Conservation (phyloP, 495 filamentous ascomycete genomes). For the Trichoderma orchidacearum region DNA sequence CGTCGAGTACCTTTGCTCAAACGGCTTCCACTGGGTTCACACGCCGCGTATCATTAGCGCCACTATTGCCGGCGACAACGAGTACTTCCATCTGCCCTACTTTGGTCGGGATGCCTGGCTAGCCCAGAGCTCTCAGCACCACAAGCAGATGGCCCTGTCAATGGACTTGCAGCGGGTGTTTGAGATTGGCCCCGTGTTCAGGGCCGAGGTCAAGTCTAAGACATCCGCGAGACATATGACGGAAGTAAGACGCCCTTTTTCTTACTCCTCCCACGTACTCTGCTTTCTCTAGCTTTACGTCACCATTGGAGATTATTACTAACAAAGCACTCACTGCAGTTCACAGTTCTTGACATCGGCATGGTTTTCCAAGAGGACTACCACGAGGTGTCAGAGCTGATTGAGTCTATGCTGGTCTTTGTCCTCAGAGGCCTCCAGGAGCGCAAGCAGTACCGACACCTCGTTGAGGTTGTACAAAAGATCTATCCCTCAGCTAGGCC, state of each 20-base stretch:
- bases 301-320: too few relatives aligned
- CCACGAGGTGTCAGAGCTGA: neutral
- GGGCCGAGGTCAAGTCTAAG: neutral
- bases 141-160: neutral
- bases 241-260: neutral
- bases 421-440: neutral
- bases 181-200: neutral
- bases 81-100: neutral
- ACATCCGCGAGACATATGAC: neutral
- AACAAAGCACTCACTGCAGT: neutral
- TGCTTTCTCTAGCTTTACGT: too few relatives aligned
- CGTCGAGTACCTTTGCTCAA: neutral
- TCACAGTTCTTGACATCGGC: neutral
- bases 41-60: neutral
- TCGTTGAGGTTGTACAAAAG: neutral
- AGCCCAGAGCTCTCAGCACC: neutral
- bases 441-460: neutral
- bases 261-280: neutral
- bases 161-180: neutral
- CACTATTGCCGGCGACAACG: neutral
- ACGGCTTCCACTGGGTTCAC: neutral
- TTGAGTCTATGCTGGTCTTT: neutral
- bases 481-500: neutral
- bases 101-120: neutral
- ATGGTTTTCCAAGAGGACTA: neutral